Evolutionary conservation across 306 rosid species (phyloP).

Genomic region (Sophora flavescens): DNA sequence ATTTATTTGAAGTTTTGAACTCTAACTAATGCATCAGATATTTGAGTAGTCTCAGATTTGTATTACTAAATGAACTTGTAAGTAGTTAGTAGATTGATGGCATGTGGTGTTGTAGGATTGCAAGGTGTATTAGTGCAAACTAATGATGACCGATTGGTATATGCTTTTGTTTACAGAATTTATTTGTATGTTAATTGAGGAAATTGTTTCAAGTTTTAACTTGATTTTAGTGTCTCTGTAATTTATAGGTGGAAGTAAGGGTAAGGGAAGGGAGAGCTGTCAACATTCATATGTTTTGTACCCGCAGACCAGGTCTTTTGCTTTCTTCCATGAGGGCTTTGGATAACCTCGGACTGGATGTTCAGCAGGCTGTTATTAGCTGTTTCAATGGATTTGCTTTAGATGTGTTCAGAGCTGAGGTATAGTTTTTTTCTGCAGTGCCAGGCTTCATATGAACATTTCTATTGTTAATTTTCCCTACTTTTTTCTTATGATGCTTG

Average conservation of each 20-base stretch:
- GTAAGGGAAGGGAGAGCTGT: conserved; percentile 92
- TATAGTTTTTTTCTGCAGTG: conserved; percentile 45
- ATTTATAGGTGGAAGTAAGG: conserved; percentile 83
- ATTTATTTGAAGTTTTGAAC: too few relatives aligned
- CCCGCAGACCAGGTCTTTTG: conserved; percentile 89
- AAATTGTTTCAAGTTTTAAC: conserved; percentile 35
- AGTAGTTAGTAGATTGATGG: not conserved
- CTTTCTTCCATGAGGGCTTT: conserved; percentile 90
- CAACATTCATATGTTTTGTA: conserved; percentile 97
- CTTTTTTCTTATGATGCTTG: conserved; percentile 30
- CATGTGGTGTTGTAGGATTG: not conserved
- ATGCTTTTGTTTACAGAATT: conserved; percentile 4
- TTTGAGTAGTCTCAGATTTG: not conserved
- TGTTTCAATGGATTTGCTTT: conserved; percentile 98
- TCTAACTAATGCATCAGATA: not conserved
- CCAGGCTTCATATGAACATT: conserved; percentile 21
- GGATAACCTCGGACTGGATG: conserved; percentile 91
- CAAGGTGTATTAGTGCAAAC: not conserved
- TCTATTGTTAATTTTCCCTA: not conserved
- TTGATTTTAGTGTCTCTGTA: conserved; percentile 34
- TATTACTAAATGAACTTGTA: not conserved
- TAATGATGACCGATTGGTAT: not conserved
- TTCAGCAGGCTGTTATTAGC: conserved; percentile 98
- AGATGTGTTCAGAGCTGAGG: conserved; percentile 97
- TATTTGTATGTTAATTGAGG: conserved; percentile 25